Evolutionary conservation across 1,284 basidiomycete genomes (phyloP), one percentile per base, ranked within the genome.

Genomic region (Pseudozyma hubeiensis): DNA sequence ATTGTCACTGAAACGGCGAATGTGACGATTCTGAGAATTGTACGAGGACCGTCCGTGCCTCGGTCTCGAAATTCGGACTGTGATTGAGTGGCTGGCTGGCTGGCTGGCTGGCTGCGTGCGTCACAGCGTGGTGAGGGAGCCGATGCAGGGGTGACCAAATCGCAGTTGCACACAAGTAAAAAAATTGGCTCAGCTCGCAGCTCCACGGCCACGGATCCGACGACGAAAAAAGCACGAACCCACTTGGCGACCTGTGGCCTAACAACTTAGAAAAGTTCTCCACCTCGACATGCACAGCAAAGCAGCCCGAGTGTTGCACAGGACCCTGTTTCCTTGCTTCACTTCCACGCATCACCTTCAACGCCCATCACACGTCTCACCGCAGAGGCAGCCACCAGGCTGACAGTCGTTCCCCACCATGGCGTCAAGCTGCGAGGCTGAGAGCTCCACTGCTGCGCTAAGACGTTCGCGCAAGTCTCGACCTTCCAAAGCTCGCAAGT

Each of bases 371-470:
- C 24, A 37, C 37, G 33, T 17, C 33, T 29, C 46, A 57, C 10
- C 14, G 24, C 9, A 35, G 6, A 19, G 1, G 14, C 35, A 37
- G 14, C 9, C 9, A 41, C 16, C 40, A 17, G 19, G n/a, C 19
- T 11, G 13, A 6, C 3, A 10, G 17, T 5, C 14, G 29, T 17
- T 34, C 17, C 43, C 40, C 48, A 45, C 14, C 4, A 69, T 69
- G 66, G 56, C 66, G 7, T 48, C 53, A 48, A 64, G 50, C 43
- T 69, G 56, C 61, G 56, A 64, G 13, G 66, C 66, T n/a, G 66
- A 69, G 43, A 64, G 52, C 57, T 69, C 62, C 31, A 51, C 13
- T 14, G 57, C 67, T 11, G 59, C 58, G 6, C 37, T 50, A n/a
- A 58, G 46, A 33, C 58, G 68, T 9, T 46, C 33, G 43, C 52